Evolutionary conservation across 371 early-diverging fungal species (phyloP), one percentile per base, ranked within the genome.

Genomic region (Mortierella sp.): DNA sequence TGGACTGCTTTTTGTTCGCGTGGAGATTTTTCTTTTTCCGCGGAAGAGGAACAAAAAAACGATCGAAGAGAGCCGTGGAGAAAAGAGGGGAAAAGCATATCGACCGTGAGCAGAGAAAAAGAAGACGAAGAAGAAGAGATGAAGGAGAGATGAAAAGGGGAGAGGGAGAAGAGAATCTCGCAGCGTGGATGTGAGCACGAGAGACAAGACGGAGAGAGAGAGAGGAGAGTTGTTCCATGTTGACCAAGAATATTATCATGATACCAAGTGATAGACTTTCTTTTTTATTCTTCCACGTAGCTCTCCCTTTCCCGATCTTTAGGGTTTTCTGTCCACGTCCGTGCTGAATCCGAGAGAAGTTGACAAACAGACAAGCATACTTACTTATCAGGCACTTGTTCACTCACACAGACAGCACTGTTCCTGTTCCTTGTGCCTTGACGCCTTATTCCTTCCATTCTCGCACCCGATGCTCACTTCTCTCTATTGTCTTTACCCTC

Each of bases 1-100:
- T 8, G 24, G 55, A 53, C 55, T 53, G 55, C 29, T 29, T 53
- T 29, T 29, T 29, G 10, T 29, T 53, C 53, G 53, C 55, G 55
- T 53, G 55, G 55, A 53, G 31, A 1, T 26, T 53, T 1, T 14
- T 13, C 26, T 2, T 13, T 52, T 29, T 53, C 55, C 55, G 55
- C 55, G 55, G 55, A 53, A 31, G 22, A 63, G 39, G 63, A 61
- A 39, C n/a, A 34, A 55, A 55, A 40, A 63, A 63, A 29, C 7
- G 63, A 53, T 63, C 63, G 63, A 63, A 48, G 22, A 53, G n/a
- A 53, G 29, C 53, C 53, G 53, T 53, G 53, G 53, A 53, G 53
- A 53, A 53, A 53, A 8, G n/a, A n/a, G 31, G 5, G 16, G 10
- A 45, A 45, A 45, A 22, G 40, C 29, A 37, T 22, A 39, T 2